Evolutionary conservation across 2,329 filamentous ascomycete genomes (phyloP), one percentile per base, ranked within the genome.

Genomic region (Fusarium ramigenum): DNA sequence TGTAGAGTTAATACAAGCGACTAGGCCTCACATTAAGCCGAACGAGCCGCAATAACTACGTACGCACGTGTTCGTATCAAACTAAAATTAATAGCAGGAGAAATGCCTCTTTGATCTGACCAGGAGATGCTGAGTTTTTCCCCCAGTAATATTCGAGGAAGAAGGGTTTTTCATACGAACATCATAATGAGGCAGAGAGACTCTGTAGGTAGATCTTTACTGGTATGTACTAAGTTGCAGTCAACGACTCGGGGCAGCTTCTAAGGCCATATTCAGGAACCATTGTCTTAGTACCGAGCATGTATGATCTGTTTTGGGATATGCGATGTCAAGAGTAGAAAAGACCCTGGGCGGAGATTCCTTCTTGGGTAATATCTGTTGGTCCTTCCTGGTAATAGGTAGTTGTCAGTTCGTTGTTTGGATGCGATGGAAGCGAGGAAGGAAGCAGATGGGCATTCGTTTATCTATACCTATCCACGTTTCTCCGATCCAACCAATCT

Each of bases 391-490:
- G 42, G 46, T 30, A 58, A 28, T 32, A 62, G 23, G 34, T 58
- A 62, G 23, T 37, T 58, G 56, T 37, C 43, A 46, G 36, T 40
- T 50, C 44, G 36, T 43, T 46, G 57, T 47, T 62, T 43, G 36
- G 40, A 59, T 58, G 52, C 34, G 42, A 60, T 50, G 60, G 66
- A 63, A 60, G 43, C 53, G 49, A 70, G 47, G 60, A 60, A 69
- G 40, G 64, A 69, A 43, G 28, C 36, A 43, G 36, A 58, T 59
- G 40, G 40, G 30, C 37, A 49, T 66, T 70, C 49, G 67, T 71
- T 52, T 72, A 72, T 68, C 68, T 73, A 56, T 30, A 30, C 30
- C 30, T 61, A 54, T 66, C 46, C 46, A 70, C 49, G 32, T 66
- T 40, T 49, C n/a, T 36, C 44, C 40, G 40, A 59, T 66, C 23